Base-by-base conservation (phyloP, 257 asterid species). In the Oldenlandia corymbosa region DNA sequence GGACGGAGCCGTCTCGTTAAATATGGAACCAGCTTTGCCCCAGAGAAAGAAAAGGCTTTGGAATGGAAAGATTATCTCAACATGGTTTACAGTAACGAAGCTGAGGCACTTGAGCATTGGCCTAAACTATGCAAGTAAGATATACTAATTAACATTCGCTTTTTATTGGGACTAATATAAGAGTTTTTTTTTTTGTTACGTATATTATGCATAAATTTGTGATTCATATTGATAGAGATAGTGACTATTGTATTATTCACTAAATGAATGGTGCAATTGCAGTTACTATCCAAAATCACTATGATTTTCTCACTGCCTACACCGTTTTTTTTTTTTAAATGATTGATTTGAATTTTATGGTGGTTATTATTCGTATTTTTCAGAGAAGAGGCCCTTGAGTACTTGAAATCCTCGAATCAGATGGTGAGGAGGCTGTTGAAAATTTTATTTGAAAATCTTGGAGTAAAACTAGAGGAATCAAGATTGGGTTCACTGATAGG, bases 61-160 rank as follows among this genome's bases (percentile, higher is more conserved):
- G 83, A 78, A 65, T 78, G 83, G 78, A 78, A 75, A 63, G 83
- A 78, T 65, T 74, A 70, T 71, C 39, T 74, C 14, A 78, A 72
- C 61, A 71, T 78, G 80, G 54, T 64, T n/a, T 78, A 78, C 34
- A 74, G 80, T n/a, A 78, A 64, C 52, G 80, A 78, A 55, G 62
- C 45, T n/a, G 80, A 78, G 47, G 80, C 83, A 6, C 77, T 60
- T 34, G 34, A 66, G 20, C 75, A 71, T 49, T 74, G 83, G 83
- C 83, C 83, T 26, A 49, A 51, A 18, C 52, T 32, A 0, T 74
- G 78, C 83, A 71, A 55, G 78, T 78, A 74, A 62, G 70, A 63
- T 9, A 47, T n/a, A n/a, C n/a, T n/a, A n/a, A n/a, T n/a, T n/a
- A n/a, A n/a, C n/a, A n/a, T n/a, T n/a, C n/a, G n/a, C n/a, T n/a